Base-by-base conservation (phyloP, 345 rosid species). In the Rhodomyrtus tomentosa region DNA sequence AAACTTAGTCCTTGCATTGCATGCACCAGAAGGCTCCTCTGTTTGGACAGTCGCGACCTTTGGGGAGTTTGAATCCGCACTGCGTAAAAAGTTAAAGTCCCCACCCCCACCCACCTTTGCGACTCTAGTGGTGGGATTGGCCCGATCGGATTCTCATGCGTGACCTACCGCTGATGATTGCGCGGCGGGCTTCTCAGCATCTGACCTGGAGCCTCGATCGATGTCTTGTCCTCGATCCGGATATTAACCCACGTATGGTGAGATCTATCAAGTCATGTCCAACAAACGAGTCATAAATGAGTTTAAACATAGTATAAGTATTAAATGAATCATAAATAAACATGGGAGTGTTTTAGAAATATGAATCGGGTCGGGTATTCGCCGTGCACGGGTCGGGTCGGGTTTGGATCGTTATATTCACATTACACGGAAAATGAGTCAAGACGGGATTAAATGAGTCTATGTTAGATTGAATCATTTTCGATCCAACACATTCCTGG, bases 321-420 rank as follows among this genome's bases (percentile, higher is more conserved):
- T 48, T 48, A 48, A 48, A 48, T 48, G 10, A 9, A 9, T 48
- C 12, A 2, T 48, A 10, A 48, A 48, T 48, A 9, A 48, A 48
- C 10, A 48, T 48, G 50, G 3, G 12, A 48, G 50, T 9, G 12
- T 48, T 48, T 48, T 48, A 48, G 2, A 42, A 48, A 48, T 48
- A 48, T 48, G 50, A 10, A 9, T 48, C 2, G 49, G 10, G 49
- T 45, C 8, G 49, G 50, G 50, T 48, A 48, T 10, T 48, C 50
- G 50, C 0, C 0, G 11, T 3, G 12, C 11, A 9, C 0, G 50
- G 2, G 10, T 9, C 50, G 3, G 1, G 50, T 48, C 12, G 3
- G 10, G 50, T 1, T 9, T 48, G 50, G 11, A 9, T 10, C 10
- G 12, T 3, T 48, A 48, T 48, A 48, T 48, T 48, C 10, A 48